Base-by-base conservation (phyloP, 179 eudicot genomes). In the Camellia oleifera region DNA sequence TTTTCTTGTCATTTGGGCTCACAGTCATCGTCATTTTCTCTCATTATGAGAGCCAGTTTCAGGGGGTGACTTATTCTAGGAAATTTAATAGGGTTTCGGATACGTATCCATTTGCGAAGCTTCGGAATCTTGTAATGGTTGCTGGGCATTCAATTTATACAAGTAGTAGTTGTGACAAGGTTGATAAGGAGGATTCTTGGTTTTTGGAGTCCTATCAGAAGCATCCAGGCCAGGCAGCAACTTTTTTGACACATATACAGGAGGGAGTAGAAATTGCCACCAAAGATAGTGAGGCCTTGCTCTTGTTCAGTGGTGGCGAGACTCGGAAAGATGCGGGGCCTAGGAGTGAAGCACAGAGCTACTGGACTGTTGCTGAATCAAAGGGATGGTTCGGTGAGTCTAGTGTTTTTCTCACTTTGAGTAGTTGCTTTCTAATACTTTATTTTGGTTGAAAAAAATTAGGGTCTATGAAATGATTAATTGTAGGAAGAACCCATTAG, bases 81-180 rank as follows among this genome's bases (percentile, higher is more conserved):
- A 86, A 87, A 75, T 45, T 83, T 1, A 85, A 86, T 60, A 15
- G 15, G 79, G 81, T 50, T 67, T 62, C 74, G 50, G 88, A 76
- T 66, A 50, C 26, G 32, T 87, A 89, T 77, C 97, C 95, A 4
- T 87, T 89, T 81, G 77, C 91, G 2, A 89, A 89, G 85, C 89
- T 91, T 77, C 83, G 58, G 81, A 94, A 96, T 82, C 94, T 96
- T 79, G 98, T 96, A 48, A 96, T 96, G 98, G 99, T 96, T 48
- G 99, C 99, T 42, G 99, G 99, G 79, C 99, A 96, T 92, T 96
- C 99, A 1, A 90, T 96, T 23, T 96, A 96, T 80, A 91, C 97
- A 0, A 96, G 99, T 87, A 94, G 89, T 85, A 77, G 87, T 80
- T 96, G 97, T 83, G 97, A 89, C 83, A 94, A 85, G 79, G 94